These are phyloP conservation scores for Glycine latifolia DNA, from an alignment of 306 rosid species.

Conservation along the genomic window DNA sequence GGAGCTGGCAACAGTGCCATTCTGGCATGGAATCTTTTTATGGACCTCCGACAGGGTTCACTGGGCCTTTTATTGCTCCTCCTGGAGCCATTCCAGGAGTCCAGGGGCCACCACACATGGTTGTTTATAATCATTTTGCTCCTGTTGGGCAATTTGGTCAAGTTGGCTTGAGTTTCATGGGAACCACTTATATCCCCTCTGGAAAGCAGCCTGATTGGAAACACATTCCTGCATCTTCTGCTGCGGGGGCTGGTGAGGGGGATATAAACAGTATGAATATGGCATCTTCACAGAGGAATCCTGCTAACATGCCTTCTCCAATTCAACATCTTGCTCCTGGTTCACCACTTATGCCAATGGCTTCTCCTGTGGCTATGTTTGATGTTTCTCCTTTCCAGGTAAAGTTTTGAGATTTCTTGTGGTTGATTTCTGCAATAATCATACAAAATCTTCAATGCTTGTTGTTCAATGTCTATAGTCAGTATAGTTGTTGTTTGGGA, in stretches of 20 bases:
- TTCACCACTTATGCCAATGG: constrained; percentile 92
- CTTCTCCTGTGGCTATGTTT: constrained; percentile 90
- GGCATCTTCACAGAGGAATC: constrained; percentile 73
- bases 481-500: constrained; percentile 10
- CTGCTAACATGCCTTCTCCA: constrained; percentile 71
- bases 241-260: constrained; percentile 67
- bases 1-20: constrained; percentile 93
- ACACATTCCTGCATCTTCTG: constrained; percentile 77
- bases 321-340: constrained; percentile 97
- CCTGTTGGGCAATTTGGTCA: constrained; percentile 98
- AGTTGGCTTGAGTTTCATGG: constrained; percentile 99
- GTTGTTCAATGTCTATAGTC: constrained; percentile 19
- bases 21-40: constrained; percentile 92
- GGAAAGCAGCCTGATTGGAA: constrained; percentile 99
- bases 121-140: constrained; percentile 96
- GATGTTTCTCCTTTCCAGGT: constrained; percentile 99
- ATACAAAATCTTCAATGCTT: not conserved
- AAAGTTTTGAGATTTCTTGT: constrained; percentile 31
- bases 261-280: constrained; percentile 74
- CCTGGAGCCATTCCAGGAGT: constrained; percentile 93
- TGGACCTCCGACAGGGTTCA: constrained; percentile 90
- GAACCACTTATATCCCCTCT: constrained; percentile 88
- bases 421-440: constrained; percentile 22
- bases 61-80: constrained; percentile 89
- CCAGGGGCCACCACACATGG: constrained; percentile 98